A percentile compares a stretch with the other conserved stretches of the same genome.
phyloP scores from a whole-genome alignment of 257 asterid genomes.

The Vinca minor region DNA sequence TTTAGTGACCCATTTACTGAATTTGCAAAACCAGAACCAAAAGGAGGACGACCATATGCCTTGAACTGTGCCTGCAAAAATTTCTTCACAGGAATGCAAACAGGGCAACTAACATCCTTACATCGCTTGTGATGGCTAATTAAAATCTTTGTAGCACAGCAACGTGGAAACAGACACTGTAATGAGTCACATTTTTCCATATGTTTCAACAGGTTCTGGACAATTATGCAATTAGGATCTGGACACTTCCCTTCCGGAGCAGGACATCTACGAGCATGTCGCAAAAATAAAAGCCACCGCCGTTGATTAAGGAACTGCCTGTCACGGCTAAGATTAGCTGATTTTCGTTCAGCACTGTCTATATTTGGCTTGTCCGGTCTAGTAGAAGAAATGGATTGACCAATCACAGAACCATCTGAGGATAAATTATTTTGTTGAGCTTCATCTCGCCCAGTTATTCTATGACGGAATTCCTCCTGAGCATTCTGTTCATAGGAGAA shows the following conservation, averaged over 20 bases:
- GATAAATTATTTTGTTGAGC: slow-evolving; percentile 61
- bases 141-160: slow-evolving; percentile 47
- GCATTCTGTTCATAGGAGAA: slow-evolving; percentile 33
- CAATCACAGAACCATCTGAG: slow-evolving; percentile 53
- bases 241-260: slow-evolving; percentile 79
- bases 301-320: slow-evolving; percentile 54
- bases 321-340: slow-evolving; percentile 46
- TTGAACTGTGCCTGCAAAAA: slow-evolving; percentile 48
- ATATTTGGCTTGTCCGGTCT: slow-evolving; percentile 40
- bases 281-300: slow-evolving; percentile 77
- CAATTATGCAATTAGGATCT: slow-evolving; percentile 49
- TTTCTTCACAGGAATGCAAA: slow-evolving; percentile 71
- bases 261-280: slow-evolving; percentile 84
- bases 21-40: slow-evolving; percentile 35
- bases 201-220: slow-evolving; percentile 67
- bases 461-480: slow-evolving; percentile 52
- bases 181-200: slow-evolving; percentile 39
- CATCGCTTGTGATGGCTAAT: slow-evolving; percentile 55
- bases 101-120: slow-evolving; percentile 58
- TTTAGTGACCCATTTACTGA: slow-evolving; percentile 39
- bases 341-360: slow-evolving; percentile 30
- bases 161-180: slow-evolving; percentile 57
- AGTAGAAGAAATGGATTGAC: slow-evolving; percentile 38
- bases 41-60: slow-evolving; percentile 36
- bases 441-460: slow-evolving; percentile 49